Evolutionary conservation across 129 eudicot species (phyloP).

Genomic region (Solidago caesia): DNA sequence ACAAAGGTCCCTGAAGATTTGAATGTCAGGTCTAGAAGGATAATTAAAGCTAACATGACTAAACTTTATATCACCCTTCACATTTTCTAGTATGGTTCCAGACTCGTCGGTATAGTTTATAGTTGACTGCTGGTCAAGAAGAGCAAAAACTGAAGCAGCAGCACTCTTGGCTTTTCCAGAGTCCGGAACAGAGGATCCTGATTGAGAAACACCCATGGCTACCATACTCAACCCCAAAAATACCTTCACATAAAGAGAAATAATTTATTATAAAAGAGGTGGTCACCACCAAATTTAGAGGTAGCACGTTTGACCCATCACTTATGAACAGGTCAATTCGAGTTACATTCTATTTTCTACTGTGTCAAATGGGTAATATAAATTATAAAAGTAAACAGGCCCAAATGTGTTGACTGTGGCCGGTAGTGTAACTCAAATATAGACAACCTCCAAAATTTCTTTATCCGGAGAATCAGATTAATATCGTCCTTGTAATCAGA

Average conservation of each 20-base stretch:
- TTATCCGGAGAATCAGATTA: neutral
- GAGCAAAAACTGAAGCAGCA: conserved; percentile 15
- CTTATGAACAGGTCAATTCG: neutral
- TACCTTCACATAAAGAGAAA: conserved; percentile 15
- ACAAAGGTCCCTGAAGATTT: conserved; percentile 34
- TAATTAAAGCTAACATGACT: conserved; percentile 32
- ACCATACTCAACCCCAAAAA: conserved; percentile 38
- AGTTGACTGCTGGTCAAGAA: conserved; percentile 38
- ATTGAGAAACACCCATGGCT: conserved; percentile 33
- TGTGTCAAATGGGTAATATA: neutral
- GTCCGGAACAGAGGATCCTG: conserved; percentile 34
- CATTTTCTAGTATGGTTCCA: conserved; percentile 29
- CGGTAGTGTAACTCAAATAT: neutral
- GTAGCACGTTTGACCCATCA: neutral
- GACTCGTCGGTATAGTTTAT: conserved; percentile 31
- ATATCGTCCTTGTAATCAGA: neutral
- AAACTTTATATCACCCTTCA: conserved; percentile 33
- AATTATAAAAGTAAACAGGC: neutral
- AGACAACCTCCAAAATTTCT: neutral
- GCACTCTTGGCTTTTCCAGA: conserved; percentile 35
- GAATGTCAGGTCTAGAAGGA: conserved; percentile 32
- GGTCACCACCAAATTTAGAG: conserved; percentile 27
- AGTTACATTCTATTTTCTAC: neutral
- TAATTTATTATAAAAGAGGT: conserved; percentile 13
- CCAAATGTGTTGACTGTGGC: neutral